A percentile compares a stretch with the other conserved stretches of the same genome.
Conservation (phyloP, 1,284 basidiomycete genomes). For the Papiliotrema terrestris region DNA sequence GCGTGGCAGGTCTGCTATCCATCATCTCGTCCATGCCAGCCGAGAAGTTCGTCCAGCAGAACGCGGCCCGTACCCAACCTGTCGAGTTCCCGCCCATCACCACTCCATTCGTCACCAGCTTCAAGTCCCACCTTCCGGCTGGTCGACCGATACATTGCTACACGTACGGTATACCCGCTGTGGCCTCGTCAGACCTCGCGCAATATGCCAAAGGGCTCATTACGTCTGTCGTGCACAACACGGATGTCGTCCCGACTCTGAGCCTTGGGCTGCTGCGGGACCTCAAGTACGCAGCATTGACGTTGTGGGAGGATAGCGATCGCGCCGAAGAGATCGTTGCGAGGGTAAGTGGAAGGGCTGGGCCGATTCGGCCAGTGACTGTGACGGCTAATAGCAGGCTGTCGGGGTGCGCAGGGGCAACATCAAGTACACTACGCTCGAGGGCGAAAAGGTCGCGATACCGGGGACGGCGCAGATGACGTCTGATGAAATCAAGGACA, state of each 20-base stretch:
- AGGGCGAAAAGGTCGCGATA: neutral
- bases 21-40: slow-evolving; percentile 42
- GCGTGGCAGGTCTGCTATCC: slow-evolving; percentile 50
- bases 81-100: slow-evolving; percentile 43
- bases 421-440: slow-evolving; percentile 12
- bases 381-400: slow-evolving; percentile 11
- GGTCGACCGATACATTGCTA: slow-evolving; percentile 54
- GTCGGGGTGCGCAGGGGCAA: slow-evolving; percentile 35
- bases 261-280: slow-evolving; percentile 53
- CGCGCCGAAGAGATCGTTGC: slow-evolving; percentile 54
- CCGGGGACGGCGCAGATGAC: slow-evolving; percentile 8
- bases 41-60: slow-evolving; percentile 34
- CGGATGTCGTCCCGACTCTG: slow-evolving; percentile 43
- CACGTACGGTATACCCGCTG: slow-evolving; percentile 50
- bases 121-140: slow-evolving; percentile 49
- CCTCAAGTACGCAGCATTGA: slow-evolving; percentile 52
- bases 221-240: slow-evolving; percentile 50
- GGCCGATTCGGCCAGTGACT: slow-evolving; percentile 6
- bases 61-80: slow-evolving; percentile 11
- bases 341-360: slow-evolving; percentile 32
- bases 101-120: slow-evolving; percentile 53
- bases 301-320: slow-evolving; percentile 48
- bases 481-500: slow-evolving; percentile 20
- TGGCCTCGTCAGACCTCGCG: slow-evolving; percentile 51
- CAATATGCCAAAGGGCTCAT: slow-evolving; percentile 50